phyloP scores from a whole-genome alignment of 768 basidiomycete genomes.

The Mycena vitilis region DNA sequence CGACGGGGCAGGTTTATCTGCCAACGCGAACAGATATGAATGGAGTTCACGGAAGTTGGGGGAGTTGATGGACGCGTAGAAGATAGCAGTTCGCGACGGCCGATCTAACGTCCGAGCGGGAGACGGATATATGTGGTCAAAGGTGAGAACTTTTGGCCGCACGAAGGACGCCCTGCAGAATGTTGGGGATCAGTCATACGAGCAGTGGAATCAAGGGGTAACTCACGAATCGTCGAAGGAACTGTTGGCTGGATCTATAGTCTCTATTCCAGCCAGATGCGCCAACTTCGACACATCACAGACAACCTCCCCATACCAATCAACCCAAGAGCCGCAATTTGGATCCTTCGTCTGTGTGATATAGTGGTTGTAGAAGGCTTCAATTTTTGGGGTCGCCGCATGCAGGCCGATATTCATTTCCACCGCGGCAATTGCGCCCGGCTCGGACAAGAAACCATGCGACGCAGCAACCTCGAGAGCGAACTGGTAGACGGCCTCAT shows the following conservation, averaged over 20 bases:
- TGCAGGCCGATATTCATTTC: conserved; percentile 84
- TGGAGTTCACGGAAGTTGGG: conserved; percentile 80
- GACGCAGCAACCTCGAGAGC: conserved; percentile 63
- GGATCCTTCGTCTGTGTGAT: conserved; percentile 47
- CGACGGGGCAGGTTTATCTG: conserved; percentile 55
- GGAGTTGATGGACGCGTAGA: conserved; percentile 80
- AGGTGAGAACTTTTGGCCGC: conserved; percentile 67
- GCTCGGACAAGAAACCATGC: conserved; percentile 60
- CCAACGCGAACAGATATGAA: conserved; percentile 64
- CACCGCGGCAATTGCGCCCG: conserved; percentile 65
- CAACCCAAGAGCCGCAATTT: conserved; percentile 80
- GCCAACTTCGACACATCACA: conserved; percentile 74
- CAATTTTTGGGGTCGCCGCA: conserved; percentile 80
- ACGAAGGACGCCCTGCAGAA: conserved; percentile 44
- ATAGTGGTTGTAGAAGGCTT: conserved; percentile 87
- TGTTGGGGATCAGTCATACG: conserved; percentile 8
- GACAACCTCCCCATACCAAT: conserved; percentile 82
- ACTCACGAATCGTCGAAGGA: conserved; percentile 44
- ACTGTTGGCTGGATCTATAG: conserved; percentile 54
- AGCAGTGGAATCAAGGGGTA: background rate
- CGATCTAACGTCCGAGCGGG: conserved; percentile 55
- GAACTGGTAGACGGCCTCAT: conserved; percentile 65
- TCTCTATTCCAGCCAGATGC: conserved; percentile 62
- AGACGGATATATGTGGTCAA: conserved; percentile 81
- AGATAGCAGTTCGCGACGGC: conserved; percentile 74